Base-by-base conservation (phyloP, 2,329 filamentous ascomycete species). In the Magnaporthales sp. region DNA sequence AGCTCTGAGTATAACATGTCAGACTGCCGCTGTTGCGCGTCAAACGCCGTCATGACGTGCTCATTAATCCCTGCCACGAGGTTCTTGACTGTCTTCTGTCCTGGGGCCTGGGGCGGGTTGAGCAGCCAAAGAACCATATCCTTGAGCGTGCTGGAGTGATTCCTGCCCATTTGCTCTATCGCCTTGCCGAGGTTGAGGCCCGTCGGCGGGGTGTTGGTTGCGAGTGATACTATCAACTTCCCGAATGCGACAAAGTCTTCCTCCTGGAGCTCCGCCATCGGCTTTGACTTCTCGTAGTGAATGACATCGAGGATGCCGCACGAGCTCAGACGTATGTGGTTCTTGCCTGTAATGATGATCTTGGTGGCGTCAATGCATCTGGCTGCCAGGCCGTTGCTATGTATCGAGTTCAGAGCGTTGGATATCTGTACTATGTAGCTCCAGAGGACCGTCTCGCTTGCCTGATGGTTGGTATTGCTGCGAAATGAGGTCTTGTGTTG, bases 221-320 rank as follows among this genome's bases (percentile, higher is more conserved):
- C 91, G 64, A 99, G 83, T 65, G 88, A 88, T n/a, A 99, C 80
- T 65, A 99, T 88, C 11, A 97, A 81, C 67, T 89, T 89, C 46
- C 94, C 95, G 65, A 99, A 90, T 67, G 92, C 90, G 69, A 90
- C 80, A 26, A 99, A 85, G 73, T 99, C 95, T 70, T 96, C 91
- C 71, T 92, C 88, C 74, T 99, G 95, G 0, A 95, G 82, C 51
- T 98, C 92, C 22, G 85, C 77, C 1, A 94, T 72, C 2, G 89
- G 83, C 27, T 87, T 86, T 64, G 87, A 83, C 32, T 84, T 81
- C 65, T 97, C 93, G 72, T 88, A 92, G 68, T 96, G 89, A 22
- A 96, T 86, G 38, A 99, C 92, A 74, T 99, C 95, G 68, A 97
- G 82, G 32, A 99, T 89, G 1, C 89, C 91, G 76, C 94, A 98